phyloP scores from a whole-genome alignment of 2,329 filamentous ascomycete genomes.

The Didymella sp. region DNA sequence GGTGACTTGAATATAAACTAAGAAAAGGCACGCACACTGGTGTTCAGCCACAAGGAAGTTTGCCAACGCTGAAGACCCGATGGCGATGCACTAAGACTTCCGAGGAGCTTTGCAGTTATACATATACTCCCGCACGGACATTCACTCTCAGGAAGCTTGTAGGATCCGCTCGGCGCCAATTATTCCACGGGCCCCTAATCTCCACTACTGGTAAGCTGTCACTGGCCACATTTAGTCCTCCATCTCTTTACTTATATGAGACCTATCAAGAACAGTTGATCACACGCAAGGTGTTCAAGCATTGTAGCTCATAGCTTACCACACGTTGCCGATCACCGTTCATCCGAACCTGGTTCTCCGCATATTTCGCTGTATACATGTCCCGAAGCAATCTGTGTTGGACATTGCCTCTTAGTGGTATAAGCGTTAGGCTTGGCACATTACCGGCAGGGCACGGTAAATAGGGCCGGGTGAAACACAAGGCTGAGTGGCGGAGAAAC shows the following conservation, averaged over 20 bases:
- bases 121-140: conserved; percentile 10
- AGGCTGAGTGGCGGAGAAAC: conserved; percentile 40
- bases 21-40: conserved; percentile 5
- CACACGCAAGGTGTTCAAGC: conserved; percentile 3
- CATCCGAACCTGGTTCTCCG: conserved; percentile 5
- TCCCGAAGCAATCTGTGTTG: conserved; percentile 5
- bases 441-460: not conserved
- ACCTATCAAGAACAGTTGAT: not conserved
- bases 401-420: not conserved
- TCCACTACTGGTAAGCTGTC: conserved; percentile 18
- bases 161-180: conserved; percentile 26
- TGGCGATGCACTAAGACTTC: not conserved
- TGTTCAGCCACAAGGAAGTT: conserved; percentile 5
- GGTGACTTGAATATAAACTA: not conserved
- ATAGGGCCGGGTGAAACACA: conserved; percentile 23
- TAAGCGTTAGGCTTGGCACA: conserved; percentile 4
- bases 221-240: conserved; percentile 4
- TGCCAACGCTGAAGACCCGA: not conserved
- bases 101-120: conserved; percentile 4
- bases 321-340: conserved; percentile 2
- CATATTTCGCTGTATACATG: conserved; percentile 11
- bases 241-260: conserved; percentile 6
- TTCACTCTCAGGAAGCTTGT: conserved; percentile 2
- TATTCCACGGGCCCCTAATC: conserved; percentile 31
- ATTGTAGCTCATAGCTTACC: conserved; percentile 7